Conservation (phyloP, 2,329 filamentous ascomycete genomes). For the Fusarium beomiforme region DNA sequence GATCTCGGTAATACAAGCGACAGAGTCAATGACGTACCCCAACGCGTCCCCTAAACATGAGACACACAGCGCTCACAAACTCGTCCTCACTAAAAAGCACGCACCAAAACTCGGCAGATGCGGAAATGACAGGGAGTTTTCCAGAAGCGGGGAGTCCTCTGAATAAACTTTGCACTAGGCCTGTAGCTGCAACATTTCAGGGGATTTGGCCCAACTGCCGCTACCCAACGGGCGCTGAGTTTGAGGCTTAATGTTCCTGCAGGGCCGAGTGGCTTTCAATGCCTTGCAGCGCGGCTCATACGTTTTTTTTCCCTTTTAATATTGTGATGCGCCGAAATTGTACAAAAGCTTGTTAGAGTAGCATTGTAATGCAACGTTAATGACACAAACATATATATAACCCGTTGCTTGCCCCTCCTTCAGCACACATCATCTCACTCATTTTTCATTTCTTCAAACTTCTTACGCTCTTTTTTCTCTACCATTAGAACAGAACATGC, state of each 20-base stretch:
- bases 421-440: not conserved
- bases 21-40: not conserved
- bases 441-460: not conserved
- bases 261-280: not conserved
- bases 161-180: constrained; percentile 16
- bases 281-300: not conserved
- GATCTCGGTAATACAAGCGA: not conserved
- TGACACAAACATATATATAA: constrained; percentile 10
- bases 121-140: constrained; percentile 20
- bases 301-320: not conserved
- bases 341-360: not conserved
- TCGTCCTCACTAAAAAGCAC: not conserved
- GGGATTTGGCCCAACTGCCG: constrained; percentile 19
- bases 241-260: not conserved
- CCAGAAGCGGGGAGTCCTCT: not conserved
- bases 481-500: not conserved
- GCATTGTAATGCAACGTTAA: constrained; percentile 1
- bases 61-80: not conserved
- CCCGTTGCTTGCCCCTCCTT: not conserved
- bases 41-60: not conserved
- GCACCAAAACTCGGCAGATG: not conserved
- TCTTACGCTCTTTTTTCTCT: constrained; percentile 4
- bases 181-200: not conserved
- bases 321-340: not conserved
- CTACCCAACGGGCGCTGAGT: not conserved